Evolutionary conservation across 2,329 filamentous ascomycete genomes (phyloP).

Genomic region (Alternaria metachromatica): DNA sequence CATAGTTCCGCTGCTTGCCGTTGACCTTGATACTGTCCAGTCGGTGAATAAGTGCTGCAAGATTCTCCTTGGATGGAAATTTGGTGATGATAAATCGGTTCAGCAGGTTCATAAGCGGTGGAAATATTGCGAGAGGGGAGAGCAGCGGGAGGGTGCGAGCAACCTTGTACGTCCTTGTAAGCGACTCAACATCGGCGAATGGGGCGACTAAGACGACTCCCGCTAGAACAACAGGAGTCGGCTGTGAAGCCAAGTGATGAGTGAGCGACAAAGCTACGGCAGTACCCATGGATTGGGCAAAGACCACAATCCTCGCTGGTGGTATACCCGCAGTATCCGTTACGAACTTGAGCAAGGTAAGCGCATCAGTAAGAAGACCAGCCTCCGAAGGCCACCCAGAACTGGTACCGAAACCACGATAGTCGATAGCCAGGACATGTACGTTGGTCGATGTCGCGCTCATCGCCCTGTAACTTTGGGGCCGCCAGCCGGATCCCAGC

Average conservation of each 20-base stretch:
- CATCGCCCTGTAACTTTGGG: conserved; percentile 63
- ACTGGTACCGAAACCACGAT: conserved; percentile 65
- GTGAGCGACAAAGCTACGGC: conserved; percentile 58
- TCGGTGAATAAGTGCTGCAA: conserved; percentile 54
- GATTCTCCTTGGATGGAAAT: conserved; percentile 59
- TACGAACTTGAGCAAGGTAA: conserved; percentile 62
- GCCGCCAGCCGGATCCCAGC: conserved; percentile 62
- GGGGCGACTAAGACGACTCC: conserved; percentile 64
- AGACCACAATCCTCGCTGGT: conserved; percentile 63
- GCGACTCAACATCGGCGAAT: conserved; percentile 61
- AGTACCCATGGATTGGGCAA: conserved; percentile 66
- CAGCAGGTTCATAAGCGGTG: conserved; percentile 51
- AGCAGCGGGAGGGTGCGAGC: conserved; percentile 63
- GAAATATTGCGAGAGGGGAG: conserved; percentile 58
- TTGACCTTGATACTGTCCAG: conserved; percentile 32
- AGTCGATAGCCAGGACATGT: conserved; percentile 67
- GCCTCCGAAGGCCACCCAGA: conserved; percentile 62
- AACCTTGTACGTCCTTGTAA: conserved; percentile 65
- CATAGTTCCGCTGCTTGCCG: conserved; percentile 49
- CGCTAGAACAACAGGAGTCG: conserved; percentile 57
- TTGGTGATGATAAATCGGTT: conserved; percentile 57
- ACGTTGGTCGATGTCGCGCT: conserved; percentile 59
- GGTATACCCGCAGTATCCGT: conserved; percentile 60
- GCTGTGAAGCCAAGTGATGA: conserved; percentile 52
- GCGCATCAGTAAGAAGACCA: conserved; percentile 62